Base-by-base conservation (phyloP, 2,329 filamentous ascomycete genomes). In the Aureobasidium namibiae region DNA sequence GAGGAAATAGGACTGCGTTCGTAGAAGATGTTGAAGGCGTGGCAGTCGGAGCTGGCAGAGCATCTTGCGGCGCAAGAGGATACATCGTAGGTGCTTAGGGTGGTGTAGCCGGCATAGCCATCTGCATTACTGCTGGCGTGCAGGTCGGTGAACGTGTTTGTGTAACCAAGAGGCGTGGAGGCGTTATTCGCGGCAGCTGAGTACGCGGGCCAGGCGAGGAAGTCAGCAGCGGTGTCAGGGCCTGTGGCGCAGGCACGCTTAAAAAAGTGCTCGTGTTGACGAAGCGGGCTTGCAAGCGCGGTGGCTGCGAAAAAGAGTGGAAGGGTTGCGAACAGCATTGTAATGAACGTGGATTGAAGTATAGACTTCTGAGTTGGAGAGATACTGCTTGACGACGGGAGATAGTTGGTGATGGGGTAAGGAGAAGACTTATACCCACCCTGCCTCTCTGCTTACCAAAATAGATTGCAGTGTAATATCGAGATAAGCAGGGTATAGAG, bases 1-100 rank as follows among this genome's bases (percentile, higher is more conserved):
- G 31, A 9, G 4, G 48, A 2, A 5, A 9, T 14, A 10, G 73
- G 71, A 50, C 72, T 67, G 45, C 73, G 68, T 59, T 72, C 70
- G 49, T 66, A 64, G 63, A 68, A 72, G 46, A 59, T 49, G 56
- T 61, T 61, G 60, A 61, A 61, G 48, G 60, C 50, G 36, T 54
- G 56, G 56, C 60, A 61, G 33, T 50, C 44, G n/a, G 23, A 3
- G 39, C 52, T 41, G 39, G 54, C n/a, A 21, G 54, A 49, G 42
- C 60, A 61, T 59, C 44, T 34, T 5, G 24, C 21, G 3, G 56
- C 60, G 50, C 60, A 61, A 8, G 29, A 10, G 16, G 56, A 41
- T 11, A 46, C 23, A 34, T 59, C 41, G 56, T 61, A 61, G 36
- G 44, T 34, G 24, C 31, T 2, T 21, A 61, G 26, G 11, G 6